Conservation (phyloP, 73 alveolate species). For the Strombidium stylifer region DNA sequence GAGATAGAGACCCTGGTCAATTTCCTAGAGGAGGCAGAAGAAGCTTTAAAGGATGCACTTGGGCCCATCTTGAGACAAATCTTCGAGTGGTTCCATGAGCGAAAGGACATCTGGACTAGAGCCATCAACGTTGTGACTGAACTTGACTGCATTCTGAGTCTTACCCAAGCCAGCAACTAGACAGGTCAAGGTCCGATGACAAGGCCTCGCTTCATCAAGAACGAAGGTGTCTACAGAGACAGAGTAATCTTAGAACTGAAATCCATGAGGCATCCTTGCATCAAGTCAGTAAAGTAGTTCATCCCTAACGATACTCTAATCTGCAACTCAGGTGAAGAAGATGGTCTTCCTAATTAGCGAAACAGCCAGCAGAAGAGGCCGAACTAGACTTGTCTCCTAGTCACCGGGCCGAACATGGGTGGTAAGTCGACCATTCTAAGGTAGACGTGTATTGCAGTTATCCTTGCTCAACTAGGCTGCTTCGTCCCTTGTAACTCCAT, state of each 20-base stretch:
- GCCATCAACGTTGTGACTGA: constrained; percentile 48
- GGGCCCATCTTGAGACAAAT: neutral
- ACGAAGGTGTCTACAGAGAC: constrained; percentile 28
- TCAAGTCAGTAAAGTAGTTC: neutral
- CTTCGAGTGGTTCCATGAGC: constrained; percentile 6
- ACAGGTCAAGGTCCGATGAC: constrained; percentile 41
- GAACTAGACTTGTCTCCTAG: constrained; percentile 36
- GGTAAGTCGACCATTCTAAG: constrained; percentile 92
- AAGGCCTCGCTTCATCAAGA: constrained; percentile 42
- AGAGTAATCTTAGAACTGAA: constrained; percentile 47
- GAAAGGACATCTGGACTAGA: constrained; percentile 41
- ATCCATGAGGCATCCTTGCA: constrained; percentile 81
- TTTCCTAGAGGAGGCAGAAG: constrained; percentile 6
- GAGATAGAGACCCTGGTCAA: neutral
- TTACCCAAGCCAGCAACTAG: constrained; percentile 40
- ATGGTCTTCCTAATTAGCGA: neutral
- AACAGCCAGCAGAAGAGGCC: too few species aligned
- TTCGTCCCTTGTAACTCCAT: constrained; percentile 47
- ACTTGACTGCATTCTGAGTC: constrained; percentile 50
- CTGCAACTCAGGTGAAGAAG: neutral
- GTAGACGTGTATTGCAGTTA: constrained; percentile 69
- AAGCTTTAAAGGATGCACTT: neutral
- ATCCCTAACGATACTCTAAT: neutral
- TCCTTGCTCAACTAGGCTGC: constrained; percentile 87
- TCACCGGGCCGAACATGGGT: constrained; percentile 97